Evolutionary conservation across 2,329 filamentous ascomycete species (phyloP).

Genomic region (Ilyonectria sp.): DNA sequence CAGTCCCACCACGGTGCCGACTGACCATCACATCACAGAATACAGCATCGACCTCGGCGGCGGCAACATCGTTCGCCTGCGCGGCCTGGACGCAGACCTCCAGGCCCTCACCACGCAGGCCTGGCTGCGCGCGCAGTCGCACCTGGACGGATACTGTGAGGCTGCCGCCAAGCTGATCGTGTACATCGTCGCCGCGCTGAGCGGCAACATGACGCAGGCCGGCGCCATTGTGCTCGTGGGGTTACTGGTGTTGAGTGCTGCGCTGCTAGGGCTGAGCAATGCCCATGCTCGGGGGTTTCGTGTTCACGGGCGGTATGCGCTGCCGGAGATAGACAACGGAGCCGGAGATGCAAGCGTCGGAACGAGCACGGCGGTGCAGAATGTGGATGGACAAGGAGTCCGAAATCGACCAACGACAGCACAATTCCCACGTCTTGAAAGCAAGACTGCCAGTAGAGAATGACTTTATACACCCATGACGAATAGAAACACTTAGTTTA

Average conservation of each 20-base stretch:
- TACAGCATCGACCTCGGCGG: constrained; percentile 68
- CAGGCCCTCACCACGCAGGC: constrained; percentile 71
- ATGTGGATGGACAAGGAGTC: not conserved
- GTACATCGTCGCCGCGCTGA: constrained; percentile 69
- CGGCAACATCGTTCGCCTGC: constrained; percentile 66
- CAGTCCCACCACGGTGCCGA: constrained; percentile 11
- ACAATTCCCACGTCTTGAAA: not conserved
- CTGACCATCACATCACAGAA: constrained; percentile 52
- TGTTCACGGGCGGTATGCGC: constrained; percentile 66
- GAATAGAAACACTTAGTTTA: constrained; percentile 5
- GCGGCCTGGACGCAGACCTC: constrained; percentile 69
- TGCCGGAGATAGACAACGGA: constrained; percentile 38
- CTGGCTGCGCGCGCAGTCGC: constrained; percentile 69
- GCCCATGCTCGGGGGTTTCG: constrained; percentile 61
- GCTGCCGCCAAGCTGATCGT: constrained; percentile 70
- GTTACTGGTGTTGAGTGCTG: constrained; percentile 67
- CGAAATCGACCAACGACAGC: not conserved
- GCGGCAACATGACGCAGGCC: constrained; percentile 68
- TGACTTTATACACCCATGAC: not conserved
- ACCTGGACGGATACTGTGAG: constrained; percentile 66
- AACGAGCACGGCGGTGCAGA: constrained; percentile 12
- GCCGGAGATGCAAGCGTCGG: constrained; percentile 1
- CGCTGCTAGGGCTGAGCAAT: constrained; percentile 69
- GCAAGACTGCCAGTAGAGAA: not conserved
- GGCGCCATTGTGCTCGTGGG: constrained; percentile 67